Evolutionary conservation across 441 rosid species (phyloP).

Genomic region (Kokia cookei): DNA sequence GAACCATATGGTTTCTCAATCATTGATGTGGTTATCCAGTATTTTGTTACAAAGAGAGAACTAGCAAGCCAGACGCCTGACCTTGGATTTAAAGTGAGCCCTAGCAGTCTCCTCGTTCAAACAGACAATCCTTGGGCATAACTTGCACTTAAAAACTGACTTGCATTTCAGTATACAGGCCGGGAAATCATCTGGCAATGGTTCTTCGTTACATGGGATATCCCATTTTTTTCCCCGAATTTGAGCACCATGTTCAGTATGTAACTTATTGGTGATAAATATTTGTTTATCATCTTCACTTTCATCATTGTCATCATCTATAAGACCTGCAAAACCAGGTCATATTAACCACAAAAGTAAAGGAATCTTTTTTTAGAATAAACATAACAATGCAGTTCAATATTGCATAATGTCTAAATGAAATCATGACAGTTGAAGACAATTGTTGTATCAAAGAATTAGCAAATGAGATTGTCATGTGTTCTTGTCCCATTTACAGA

Average conservation of each 20-base stretch:
- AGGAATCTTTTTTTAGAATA: neutral
- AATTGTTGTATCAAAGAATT: neutral
- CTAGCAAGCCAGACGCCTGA: conserved; percentile 10
- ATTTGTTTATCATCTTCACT: conserved; percentile 23
- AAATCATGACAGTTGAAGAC: neutral
- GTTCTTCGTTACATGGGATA: conserved; percentile 15
- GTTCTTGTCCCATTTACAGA: neutral
- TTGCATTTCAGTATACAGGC: conserved; percentile 57
- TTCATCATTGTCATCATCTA: conserved; percentile 39
- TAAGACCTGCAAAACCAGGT: conserved; percentile 23
- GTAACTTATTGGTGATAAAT: conserved; percentile 8
- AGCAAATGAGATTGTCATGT: neutral
- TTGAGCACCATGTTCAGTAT: conserved; percentile 6
- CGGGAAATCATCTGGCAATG: conserved; percentile 36
- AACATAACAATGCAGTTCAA: neutral
- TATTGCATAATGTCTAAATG: neutral
- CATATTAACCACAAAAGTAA: conserved; percentile 9
- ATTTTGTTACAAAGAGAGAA: neutral
- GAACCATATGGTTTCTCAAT: neutral
- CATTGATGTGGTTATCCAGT: neutral
- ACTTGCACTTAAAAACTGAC: conserved; percentile 72
- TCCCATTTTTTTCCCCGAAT: conserved; percentile 8
- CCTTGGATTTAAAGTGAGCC: conserved; percentile 80
- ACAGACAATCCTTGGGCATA: conserved; percentile 66
- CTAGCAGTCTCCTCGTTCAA: conserved; percentile 53